Evolutionary conservation across 352 stramenopile species (phyloP), one percentile per base, ranked within the genome.

Genomic region (Phytophthora sp.): DNA sequence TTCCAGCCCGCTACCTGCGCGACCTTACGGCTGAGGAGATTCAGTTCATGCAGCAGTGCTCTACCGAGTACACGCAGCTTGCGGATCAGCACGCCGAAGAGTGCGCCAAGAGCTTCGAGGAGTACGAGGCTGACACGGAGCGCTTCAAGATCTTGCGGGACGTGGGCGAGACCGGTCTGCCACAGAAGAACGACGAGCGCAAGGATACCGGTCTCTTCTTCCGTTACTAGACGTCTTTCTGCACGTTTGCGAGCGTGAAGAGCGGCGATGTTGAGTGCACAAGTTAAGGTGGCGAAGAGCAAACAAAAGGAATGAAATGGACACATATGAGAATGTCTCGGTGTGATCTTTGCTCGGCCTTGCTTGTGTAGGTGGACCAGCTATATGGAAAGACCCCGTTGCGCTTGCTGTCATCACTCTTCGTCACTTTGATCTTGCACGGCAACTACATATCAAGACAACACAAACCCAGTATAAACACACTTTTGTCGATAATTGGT

Each of bases 31-130:
- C 82, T 24, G 88, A 95, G 50, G 88, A 96, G 70, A 89, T 93
- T 41, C 84, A 89, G 64, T 96, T 96, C 69, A 93, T 96, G 83
- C 85, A 93, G 78, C 85, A 93, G 73, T 93, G 81, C 84, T 87
- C 86, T 67, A 71, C 90, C 57, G 88, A 96, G 71, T 95, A 95
- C 72, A 74, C 81, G 54, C 82, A 95, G 66, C 77, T 95, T 26
- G 85, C 88, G 36, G 63, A 86, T 49, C 74, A 90, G 59, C 87
- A 96, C 73, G 80, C 82, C 8, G 58, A 69, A 35, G 88, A 96
- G 71, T 82, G 63, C 58, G 81, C 77, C 74, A 96, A 96, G 85
- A 87, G 61, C 52, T 96, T 94, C 55, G 85, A 91, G 59, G 60
- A 96, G 66, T 76, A 95, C 65, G 82, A 94, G 57, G 82, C 77